These are phyloP conservation scores for Salix koriyanagi DNA, from an alignment of 345 rosid species.

Conservation along the genomic window DNA sequence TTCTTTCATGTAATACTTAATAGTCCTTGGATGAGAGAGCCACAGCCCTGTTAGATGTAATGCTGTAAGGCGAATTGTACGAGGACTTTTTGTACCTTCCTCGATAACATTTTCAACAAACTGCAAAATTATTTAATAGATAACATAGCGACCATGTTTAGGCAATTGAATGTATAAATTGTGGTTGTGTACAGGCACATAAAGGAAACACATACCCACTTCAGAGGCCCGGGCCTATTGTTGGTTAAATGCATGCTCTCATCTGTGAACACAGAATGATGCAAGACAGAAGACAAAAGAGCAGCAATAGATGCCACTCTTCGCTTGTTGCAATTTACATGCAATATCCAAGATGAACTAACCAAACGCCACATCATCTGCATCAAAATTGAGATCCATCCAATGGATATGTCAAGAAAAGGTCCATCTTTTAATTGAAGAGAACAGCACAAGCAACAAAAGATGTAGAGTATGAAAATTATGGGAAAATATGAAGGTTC, in stretches of 20 bases:
- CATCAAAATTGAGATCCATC: constrained; percentile 14
- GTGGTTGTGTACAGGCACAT: neutral
- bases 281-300: constrained; percentile 77
- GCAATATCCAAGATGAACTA: constrained; percentile 82
- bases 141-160: neutral
- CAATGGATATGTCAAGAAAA: neutral
- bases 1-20: constrained; percentile 76
- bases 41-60: constrained; percentile 90
- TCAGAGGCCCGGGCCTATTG: constrained; percentile 66
- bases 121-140: constrained; percentile 33
- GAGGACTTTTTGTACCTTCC: constrained; percentile 93
- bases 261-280: constrained; percentile 61
- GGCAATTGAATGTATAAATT: neutral
- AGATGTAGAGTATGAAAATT: neutral
- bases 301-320: constrained; percentile 92
- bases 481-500: neutral
- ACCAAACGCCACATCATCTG: constrained; percentile 91
- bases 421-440: neutral
- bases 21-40: constrained; percentile 62
- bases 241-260: constrained; percentile 60
- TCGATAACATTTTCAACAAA: constrained; percentile 74
- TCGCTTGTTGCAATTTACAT: constrained; percentile 81
- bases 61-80: constrained; percentile 93
- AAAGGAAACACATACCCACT: constrained; percentile 61
- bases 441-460: neutral